Percentiles rank a stretch among this genome's conserved stretches.
phyloP scores from a whole-genome alignment of 805 yeast genomes.

The Saccharomyces paradoxus region DNA sequence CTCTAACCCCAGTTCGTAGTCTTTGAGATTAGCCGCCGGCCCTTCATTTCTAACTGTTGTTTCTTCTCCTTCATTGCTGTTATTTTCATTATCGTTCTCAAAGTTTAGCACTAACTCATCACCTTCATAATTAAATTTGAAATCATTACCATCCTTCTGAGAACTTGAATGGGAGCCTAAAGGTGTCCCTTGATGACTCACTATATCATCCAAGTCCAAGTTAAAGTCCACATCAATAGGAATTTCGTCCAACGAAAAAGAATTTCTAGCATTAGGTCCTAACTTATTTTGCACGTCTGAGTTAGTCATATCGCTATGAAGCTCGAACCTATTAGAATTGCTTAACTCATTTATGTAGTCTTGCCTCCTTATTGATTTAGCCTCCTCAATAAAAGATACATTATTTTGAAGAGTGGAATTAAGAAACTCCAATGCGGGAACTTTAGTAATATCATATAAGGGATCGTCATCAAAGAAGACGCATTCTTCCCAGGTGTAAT shows the following conservation, averaged over 20 bases:
- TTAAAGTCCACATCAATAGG: constrained; percentile 25
- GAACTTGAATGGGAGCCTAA: constrained; percentile 6
- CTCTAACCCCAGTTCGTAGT: neutral
- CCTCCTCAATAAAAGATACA: neutral
- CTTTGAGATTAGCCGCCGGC: neutral
- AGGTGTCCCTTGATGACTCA: constrained; percentile 22
- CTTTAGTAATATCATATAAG: constrained; percentile 18
- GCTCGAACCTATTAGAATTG: constrained; percentile 14
- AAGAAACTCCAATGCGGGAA: constrained; percentile 2
- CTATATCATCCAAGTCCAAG: constrained; percentile 23
- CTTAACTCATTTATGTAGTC: constrained; percentile 21
- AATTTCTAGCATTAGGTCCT: neutral
- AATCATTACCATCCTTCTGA: constrained; percentile 3
- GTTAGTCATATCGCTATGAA: constrained; percentile 2
- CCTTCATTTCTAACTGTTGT: constrained; percentile 7
- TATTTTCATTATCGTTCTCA: constrained; percentile 5
- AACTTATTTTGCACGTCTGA: neutral
- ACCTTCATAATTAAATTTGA: constrained; percentile 4
- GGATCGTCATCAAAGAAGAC: constrained; percentile 24
- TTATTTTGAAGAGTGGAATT: constrained; percentile 1
- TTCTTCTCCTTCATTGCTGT: constrained; percentile 3
- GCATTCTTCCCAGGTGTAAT: neutral
- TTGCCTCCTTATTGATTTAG: constrained; percentile 13
- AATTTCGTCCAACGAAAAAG: constrained; percentile 12
- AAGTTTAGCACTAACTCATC: constrained; percentile 12